Conservation (phyloP, 768 basidiomycete species). For the Tephrocybe sp. region DNA sequence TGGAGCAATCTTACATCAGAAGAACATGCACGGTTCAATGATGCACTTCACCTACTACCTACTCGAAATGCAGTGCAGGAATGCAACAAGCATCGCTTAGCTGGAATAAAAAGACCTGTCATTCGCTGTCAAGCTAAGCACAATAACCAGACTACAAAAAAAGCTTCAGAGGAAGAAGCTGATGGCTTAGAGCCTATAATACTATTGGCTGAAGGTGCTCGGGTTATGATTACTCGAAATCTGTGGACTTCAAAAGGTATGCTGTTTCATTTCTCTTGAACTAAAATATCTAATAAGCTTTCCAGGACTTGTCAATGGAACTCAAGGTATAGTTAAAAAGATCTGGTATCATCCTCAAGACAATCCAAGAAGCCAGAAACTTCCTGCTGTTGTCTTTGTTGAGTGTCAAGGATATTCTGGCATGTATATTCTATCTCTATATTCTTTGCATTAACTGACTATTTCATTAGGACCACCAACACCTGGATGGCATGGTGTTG, state of each 20-base stretch:
- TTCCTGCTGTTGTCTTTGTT: constrained; percentile 7
- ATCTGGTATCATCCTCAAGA: neutral
- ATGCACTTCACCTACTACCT: neutral
- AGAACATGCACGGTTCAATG: neutral
- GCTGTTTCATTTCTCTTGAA: neutral
- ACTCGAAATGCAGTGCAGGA: neutral
- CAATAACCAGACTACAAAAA: constrained; percentile 16
- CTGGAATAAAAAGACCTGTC: neutral
- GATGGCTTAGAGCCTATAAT: constrained; percentile 21
- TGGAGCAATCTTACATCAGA: neutral
- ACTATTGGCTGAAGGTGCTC: constrained; percentile 19
- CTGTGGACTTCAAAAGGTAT: constrained; percentile 11
- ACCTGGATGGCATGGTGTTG: constrained; percentile 4
- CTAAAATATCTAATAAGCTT: neutral
- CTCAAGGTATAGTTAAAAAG: no score
- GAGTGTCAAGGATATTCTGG: constrained; percentile 8
- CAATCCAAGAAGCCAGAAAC: neutral
- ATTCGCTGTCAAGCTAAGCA: constrained; percentile 15
- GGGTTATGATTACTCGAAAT: constrained; percentile 24
- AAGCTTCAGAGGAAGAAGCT: constrained; percentile 21
- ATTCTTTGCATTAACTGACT: no score
- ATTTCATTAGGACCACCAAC: no score
- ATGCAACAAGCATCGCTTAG: neutral
- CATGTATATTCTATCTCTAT: no score
- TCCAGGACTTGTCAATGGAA: no score